Conservation (phyloP, 352 stramenopile genomes). For the Pythium pectinolyticum region DNA sequence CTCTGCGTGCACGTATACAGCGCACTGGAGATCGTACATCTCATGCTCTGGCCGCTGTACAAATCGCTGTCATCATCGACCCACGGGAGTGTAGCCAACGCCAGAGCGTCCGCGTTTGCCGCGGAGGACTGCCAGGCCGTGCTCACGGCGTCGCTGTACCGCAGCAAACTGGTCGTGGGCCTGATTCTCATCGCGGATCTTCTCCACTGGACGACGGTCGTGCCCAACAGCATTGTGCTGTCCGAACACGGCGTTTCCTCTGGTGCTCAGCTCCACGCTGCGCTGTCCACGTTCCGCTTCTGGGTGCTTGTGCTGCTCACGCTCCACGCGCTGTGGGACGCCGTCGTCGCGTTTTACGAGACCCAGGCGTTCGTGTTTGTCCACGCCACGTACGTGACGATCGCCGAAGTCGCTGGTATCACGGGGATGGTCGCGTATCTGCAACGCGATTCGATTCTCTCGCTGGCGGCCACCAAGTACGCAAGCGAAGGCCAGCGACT, state of each 20-base stretch:
- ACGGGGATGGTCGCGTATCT: conserved; percentile 20
- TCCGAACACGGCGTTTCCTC: not conserved
- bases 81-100: conserved; percentile 13
- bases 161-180: conserved; percentile 27
- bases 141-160: conserved; percentile 27
- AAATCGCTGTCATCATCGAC: conserved; percentile 6
- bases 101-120: conserved; percentile 9
- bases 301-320: conserved; percentile 32
- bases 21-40: conserved; percentile 17
- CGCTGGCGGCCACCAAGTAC: conserved; percentile 17
- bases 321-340: conserved; percentile 27
- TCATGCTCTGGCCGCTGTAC: conserved; percentile 28
- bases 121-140: conserved; percentile 28
- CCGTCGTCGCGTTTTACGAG: conserved; percentile 23
- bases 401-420: conserved; percentile 22
- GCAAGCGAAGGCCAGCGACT: conserved; percentile 17
- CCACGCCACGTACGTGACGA: conserved; percentile 27
- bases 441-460: conserved; percentile 2
- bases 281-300: conserved; percentile 29
- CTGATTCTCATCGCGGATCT: conserved; percentile 21
- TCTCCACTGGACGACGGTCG: conserved; percentile 30
- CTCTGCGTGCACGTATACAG: conserved; percentile 26
- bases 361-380: conserved; percentile 19
- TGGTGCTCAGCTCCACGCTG: conserved; percentile 13
- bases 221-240: conserved; percentile 15